phyloP scores from a whole-genome alignment of 2,329 filamentous ascomycete genomes.

The Macroventuria anomochaeta region DNA sequence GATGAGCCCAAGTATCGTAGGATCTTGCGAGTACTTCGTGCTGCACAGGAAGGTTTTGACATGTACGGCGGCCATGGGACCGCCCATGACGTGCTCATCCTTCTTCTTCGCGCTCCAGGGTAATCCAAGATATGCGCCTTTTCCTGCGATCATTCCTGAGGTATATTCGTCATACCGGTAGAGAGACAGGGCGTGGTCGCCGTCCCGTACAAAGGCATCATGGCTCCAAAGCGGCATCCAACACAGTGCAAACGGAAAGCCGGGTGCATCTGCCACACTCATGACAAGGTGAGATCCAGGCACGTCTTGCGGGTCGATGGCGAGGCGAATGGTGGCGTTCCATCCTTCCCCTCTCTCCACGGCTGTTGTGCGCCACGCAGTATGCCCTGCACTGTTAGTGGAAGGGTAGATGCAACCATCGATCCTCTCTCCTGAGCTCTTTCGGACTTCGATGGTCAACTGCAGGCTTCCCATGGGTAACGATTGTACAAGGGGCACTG shows the following conservation, averaged over 20 bases:
- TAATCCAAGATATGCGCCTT: constrained; percentile 84
- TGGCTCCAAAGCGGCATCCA: constrained; percentile 95
- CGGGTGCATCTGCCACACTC: constrained; percentile 84
- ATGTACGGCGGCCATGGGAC: constrained; percentile 78
- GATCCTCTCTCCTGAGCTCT: constrained; percentile 77
- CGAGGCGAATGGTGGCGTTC: constrained; percentile 86
- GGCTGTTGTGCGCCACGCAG: constrained; percentile 86
- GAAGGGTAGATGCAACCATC: constrained; percentile 87
- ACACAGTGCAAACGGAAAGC: constrained; percentile 86
- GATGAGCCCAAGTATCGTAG: constrained; percentile 79
- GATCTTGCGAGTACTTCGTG: constrained; percentile 92
- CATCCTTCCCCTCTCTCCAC: constrained; percentile 80
- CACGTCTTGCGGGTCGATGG: constrained; percentile 80
- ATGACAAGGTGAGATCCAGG: constrained; percentile 84
- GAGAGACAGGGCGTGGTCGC: constrained; percentile 77
- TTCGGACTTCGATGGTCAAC: constrained; percentile 86
- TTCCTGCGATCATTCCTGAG: constrained; percentile 73
- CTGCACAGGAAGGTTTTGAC: constrained; percentile 90
- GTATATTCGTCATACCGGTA: constrained; percentile 95
- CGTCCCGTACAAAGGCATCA: constrained; percentile 87
- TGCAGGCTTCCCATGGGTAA: constrained; percentile 78
- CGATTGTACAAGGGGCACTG: constrained; percentile 72
- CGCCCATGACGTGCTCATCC: constrained; percentile 72
- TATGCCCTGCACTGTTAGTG: constrained; percentile 78
- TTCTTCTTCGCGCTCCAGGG: constrained; percentile 81